Evolutionary conservation across 305 asterid species (phyloP).

Genomic region (Fraxinus sp.): DNA sequence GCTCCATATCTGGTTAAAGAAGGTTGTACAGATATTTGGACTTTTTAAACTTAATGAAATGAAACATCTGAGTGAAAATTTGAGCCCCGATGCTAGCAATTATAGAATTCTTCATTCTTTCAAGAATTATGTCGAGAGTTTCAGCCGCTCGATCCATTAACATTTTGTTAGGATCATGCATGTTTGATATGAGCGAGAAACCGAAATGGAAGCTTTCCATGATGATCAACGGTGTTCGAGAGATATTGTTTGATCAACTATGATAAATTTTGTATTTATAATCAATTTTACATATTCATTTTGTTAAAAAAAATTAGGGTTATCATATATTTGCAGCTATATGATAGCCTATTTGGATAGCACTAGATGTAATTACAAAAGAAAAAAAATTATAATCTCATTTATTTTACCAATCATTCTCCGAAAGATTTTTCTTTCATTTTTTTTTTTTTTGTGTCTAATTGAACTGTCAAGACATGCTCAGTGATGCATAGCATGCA

Average conservation of each 20-base stretch:
- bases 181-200: not conserved
- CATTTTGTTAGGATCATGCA: not conserved
- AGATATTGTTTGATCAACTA: not conserved
- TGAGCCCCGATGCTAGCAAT: not conserved
- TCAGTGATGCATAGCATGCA: too few species aligned
- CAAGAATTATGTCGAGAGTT: not conserved
- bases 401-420: too few species aligned
- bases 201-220: not conserved
- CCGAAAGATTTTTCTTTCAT: too few species aligned
- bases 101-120: not conserved
- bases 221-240: not conserved
- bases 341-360: too few species aligned
- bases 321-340: not conserved
- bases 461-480: too few species aligned
- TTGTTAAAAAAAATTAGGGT: too few species aligned
- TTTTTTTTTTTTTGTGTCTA: too few species aligned
- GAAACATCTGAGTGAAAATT: not conserved
- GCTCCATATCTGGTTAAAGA: conserved; percentile 6
- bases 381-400: too few species aligned
- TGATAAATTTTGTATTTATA: not conserved
- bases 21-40: not conserved
- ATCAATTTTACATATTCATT: not conserved
- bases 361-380: too few species aligned
- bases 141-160: not conserved
- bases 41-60: too few species aligned